Percentiles rank a stretch among this genome's conserved stretches.
phyloP scores from a whole-genome alignment of 495 filamentous ascomycete genomes.

The Penicillium subrubescens region DNA sequence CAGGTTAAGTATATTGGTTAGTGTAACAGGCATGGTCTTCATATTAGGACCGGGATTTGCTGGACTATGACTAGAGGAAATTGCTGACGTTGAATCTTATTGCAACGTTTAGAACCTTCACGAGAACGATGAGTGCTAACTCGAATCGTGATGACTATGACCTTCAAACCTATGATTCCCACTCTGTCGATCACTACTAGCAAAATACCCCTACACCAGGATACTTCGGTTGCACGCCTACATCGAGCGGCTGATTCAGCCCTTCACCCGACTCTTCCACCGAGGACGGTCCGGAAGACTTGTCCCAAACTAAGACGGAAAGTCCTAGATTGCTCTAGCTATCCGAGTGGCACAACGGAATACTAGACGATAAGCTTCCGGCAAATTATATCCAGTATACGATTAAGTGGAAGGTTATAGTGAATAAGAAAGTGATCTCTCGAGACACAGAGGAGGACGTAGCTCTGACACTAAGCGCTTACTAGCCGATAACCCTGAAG shows the following conservation, averaged over 20 bases:
- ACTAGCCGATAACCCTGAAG: no score
- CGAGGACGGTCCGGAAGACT: slow-evolving; percentile 10
- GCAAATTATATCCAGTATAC: slow-evolving; percentile 35
- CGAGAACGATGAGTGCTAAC: slow-evolving; percentile 10
- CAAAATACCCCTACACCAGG: slow-evolving; percentile 22
- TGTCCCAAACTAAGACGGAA: slow-evolving; percentile 7
- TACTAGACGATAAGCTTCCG: slow-evolving; percentile 26
- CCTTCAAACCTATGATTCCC: not conserved
- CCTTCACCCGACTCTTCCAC: slow-evolving; percentile 12
- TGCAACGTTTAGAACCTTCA: not conserved
- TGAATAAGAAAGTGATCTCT: no score
- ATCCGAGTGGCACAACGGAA: slow-evolving; percentile 15
- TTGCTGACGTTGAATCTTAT: not conserved
- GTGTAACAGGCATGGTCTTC: not conserved
- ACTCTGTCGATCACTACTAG: slow-evolving; percentile 7
- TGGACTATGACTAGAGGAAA: not conserved
- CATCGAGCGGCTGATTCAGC: slow-evolving; percentile 2
- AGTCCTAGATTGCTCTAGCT: slow-evolving; percentile 15
- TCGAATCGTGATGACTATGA: slow-evolving; percentile 11
- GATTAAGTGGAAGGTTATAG: slow-evolving; percentile 37
- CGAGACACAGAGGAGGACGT: no score
- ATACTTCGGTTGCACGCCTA: slow-evolving; percentile 11
- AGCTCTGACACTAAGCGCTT: no score
- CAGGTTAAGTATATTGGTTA: not conserved
- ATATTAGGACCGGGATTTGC: not conserved